Evolutionary conservation across 2,329 filamentous ascomycete genomes (phyloP), one percentile per base, ranked within the genome.

Genomic region (Fonsecaea monophora): DNA sequence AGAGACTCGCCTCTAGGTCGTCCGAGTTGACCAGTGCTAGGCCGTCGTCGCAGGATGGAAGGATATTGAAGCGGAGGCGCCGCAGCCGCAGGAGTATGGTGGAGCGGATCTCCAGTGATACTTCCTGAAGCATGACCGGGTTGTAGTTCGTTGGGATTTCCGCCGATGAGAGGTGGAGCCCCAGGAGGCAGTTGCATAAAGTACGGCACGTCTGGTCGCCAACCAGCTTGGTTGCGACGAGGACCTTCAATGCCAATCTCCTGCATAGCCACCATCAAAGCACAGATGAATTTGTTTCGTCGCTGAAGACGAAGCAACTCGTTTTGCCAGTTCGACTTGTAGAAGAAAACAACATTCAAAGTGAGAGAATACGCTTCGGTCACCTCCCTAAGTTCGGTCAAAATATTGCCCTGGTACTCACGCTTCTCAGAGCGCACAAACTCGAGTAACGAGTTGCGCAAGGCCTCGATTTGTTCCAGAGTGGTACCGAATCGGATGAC

Each of bases 251-350:
- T 95, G 65, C 92, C 92, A 60, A 94, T 84, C 63, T 92, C 88
- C 68, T 91, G 86, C 83, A 97, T 93, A 63, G 92, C 88, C 42
- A 91, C 84, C 90, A 97, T 96, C 74, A 98, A 82, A 68, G 95
- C 92, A 70, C 91, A 93, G 71, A 96, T 93, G 78, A 98, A 97
- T 76, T 94, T 95, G 84, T 97, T 97, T 74, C 95, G 91, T 18
- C 94, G 88, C 73, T 91, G 92, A 2, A 98, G 86, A 80, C 94
- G 93, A 30, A 97, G 84, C 53, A 96, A 84, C 77, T 98, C 94
- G 76, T 97, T 97, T 77, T 98, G 94, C 87, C 91, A 97, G 78
- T 94, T 97, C 66, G 90, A 92, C 79, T 97, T 97, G 85, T 97
- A 96, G 83, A 97, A 97, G 83, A 97, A 97, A 74, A 97, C 89